Base-by-base conservation (phyloP, 2,329 filamentous ascomycete genomes). In the Fusarium buxicola region DNA sequence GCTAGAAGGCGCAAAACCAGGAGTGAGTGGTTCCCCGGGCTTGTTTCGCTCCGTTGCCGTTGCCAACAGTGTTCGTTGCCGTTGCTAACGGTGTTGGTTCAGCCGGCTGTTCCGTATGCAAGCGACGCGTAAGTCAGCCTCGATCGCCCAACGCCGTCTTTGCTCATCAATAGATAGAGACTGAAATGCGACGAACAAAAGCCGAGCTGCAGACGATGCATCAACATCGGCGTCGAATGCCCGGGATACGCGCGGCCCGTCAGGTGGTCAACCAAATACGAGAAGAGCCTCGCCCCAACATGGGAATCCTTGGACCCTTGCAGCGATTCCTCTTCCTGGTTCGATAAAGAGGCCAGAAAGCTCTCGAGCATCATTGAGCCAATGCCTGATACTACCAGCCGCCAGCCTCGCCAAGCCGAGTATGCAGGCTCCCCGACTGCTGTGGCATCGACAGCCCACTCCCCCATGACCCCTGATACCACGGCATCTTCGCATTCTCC, bases 231-330 rank as follows among this genome's bases (percentile, higher is more conserved):
- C 2, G 31, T 60, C 1, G 24, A 43, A 5, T 69, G 65, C 15
- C 62, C 64, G 1, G 62, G 62, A 1, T 69, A 69, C 3, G 45
- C 51, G 11, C 54, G 53, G 2, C 60, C 60, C 1, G 38, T 67
- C 8, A 67, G 62, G 35, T 67, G 63, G 65, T 67, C 63, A 1
- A 67, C 60, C 0, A 67, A 67, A 13, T 67, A 67, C 3, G 63
- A 67, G n/a, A 55, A 44, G 18, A 13, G 39, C 5, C 9, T 11
- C 3, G n/a, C 15, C 0, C 10, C 15, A 7, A n/a, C 38, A 2
- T 16, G 12, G 4, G 10, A 10, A 3, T 13, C 24, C 27, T 3
- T 12, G 1, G 11, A n/a, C 2, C 5, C 13, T 15, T 8, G 27
- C 4, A 13, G 10, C 0, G 12, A 25, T 7, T 4, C 25, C 3